Evolutionary conservation across 2,329 filamentous ascomycete species (phyloP).

Genomic region (Colletotrichum kahawae): DNA sequence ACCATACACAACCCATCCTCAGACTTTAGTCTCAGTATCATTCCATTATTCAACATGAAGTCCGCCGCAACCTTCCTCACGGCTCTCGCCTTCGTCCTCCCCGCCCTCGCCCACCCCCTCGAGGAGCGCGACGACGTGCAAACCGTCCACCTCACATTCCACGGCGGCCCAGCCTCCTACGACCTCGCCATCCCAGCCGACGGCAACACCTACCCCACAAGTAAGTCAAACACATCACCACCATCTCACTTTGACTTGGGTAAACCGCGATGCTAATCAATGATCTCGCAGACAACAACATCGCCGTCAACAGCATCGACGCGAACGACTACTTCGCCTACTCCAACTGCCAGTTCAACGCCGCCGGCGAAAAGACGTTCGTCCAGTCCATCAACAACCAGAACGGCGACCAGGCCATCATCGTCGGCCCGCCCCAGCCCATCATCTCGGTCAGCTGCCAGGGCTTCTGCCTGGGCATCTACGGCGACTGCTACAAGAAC

Average conservation of each 20-base stretch:
- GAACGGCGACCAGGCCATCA: conserved; percentile 43
- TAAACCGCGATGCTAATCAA: background rate
- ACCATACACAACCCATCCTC: background rate
- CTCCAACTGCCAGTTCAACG: conserved; percentile 48
- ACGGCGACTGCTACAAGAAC: conserved; percentile 41
- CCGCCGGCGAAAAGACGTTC: conserved; percentile 35
- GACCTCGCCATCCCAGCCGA: conserved; percentile 46
- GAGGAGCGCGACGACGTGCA: conserved; percentile 35
- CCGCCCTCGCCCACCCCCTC: conserved; percentile 2
- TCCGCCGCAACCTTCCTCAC: conserved; percentile 2
- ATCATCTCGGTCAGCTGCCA: conserved; percentile 47
- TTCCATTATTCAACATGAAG: conserved; percentile 24
- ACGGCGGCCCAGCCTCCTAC: conserved; percentile 46
- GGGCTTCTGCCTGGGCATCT: conserved; percentile 46
- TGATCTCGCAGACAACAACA: conserved; percentile 36
- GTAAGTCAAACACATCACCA: conserved; percentile 28
- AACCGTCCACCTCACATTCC: conserved; percentile 48
- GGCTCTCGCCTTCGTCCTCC: conserved; percentile 6
- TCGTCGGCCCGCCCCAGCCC: conserved; percentile 49
- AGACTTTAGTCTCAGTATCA: background rate
- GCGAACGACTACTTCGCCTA: conserved; percentile 48
- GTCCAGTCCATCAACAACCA: conserved; percentile 30
- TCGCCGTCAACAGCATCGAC: conserved; percentile 45
- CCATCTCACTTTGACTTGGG: background rate
- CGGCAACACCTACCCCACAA: conserved; percentile 39